phyloP scores from a whole-genome alignment of 2,329 filamentous ascomycete genomes.

The Colletotrichum spinosum region DNA sequence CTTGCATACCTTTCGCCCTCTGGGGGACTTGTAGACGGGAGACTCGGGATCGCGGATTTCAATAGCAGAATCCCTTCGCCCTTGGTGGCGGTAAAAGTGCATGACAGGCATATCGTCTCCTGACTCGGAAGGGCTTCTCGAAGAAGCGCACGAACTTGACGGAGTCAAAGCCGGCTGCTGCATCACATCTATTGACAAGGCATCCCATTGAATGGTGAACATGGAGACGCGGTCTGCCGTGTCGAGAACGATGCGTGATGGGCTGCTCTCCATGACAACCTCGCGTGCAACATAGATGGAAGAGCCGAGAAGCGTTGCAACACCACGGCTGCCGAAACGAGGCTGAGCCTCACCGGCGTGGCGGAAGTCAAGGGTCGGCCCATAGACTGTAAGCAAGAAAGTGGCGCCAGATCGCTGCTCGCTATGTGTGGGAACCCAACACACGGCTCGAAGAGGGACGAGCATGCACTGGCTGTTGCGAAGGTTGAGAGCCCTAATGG shows the following conservation, averaged over 20 bases:
- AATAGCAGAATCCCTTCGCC: constrained; percentile 32
- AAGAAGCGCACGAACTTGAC: constrained; percentile 30
- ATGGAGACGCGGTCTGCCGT: constrained; percentile 23
- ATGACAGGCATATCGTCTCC: constrained; percentile 25
- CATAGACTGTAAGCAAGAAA: constrained; percentile 34
- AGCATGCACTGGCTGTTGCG: constrained; percentile 32
- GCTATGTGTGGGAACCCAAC: constrained; percentile 37
- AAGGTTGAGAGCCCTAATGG: constrained; percentile 32
- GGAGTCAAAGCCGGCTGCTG: constrained; percentile 32
- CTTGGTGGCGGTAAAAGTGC: constrained; percentile 32
- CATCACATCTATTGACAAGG: constrained; percentile 18
- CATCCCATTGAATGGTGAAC: constrained; percentile 33
- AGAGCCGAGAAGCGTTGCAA: constrained; percentile 30
- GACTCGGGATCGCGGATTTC: constrained; percentile 34
- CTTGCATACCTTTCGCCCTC: constrained; percentile 14
- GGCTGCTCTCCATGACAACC: constrained; percentile 28
- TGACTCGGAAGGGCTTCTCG: constrained; percentile 31
- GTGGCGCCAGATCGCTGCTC: constrained; percentile 35
- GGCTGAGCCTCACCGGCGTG: constrained; percentile 9
- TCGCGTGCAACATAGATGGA: constrained; percentile 30
- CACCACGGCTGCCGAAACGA: constrained; percentile 31
- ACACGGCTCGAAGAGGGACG: constrained; percentile 28
- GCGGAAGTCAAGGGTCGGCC: constrained; percentile 26
- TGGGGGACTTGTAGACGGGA: constrained; percentile 31
- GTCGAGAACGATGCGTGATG: constrained; percentile 19